phyloP scores from a whole-genome alignment of 768 basidiomycete species.

The Kwoniella sp. region DNA sequence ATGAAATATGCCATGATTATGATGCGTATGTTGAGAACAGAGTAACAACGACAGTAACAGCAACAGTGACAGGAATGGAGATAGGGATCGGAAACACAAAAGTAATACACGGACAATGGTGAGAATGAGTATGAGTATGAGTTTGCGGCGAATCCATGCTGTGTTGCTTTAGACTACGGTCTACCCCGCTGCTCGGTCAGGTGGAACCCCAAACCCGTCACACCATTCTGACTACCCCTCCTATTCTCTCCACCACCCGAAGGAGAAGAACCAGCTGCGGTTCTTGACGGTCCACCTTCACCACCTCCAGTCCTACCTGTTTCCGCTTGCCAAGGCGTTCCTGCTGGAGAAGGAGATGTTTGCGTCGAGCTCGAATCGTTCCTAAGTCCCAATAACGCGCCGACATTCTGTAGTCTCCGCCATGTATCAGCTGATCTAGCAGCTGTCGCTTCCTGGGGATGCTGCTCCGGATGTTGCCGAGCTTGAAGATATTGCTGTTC shows the following conservation, averaged over 20 bases:
- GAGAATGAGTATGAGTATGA: too few species aligned
- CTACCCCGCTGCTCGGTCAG: slow-evolving; percentile 5
- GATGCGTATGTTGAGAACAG: neutral
- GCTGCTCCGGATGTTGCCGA: neutral
- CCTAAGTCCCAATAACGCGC: slow-evolving; percentile 19
- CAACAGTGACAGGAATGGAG: too few species aligned
- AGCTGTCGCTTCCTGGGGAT: neutral
- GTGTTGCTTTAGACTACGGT: too few species aligned
- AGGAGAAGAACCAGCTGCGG: neutral
- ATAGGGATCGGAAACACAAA: too few species aligned
- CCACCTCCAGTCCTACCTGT: neutral
- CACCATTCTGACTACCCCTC: slow-evolving; percentile 14
- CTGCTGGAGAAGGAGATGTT: neutral
- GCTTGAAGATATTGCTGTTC: neutral
- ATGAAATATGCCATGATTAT: neutral
- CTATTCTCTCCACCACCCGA: slow-evolving; percentile 6
- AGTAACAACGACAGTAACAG: too few species aligned
- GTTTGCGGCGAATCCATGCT: too few species aligned
- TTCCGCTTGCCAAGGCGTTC: slow-evolving; percentile 10
- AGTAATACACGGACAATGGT: too few species aligned
- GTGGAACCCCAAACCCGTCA: slow-evolving; percentile 21
- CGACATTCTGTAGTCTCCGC: slow-evolving; percentile 21
- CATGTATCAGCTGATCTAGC: slow-evolving; percentile 9
- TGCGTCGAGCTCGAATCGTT: slow-evolving; percentile 3
- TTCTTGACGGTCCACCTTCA: neutral